phyloP scores from a whole-genome alignment of 1,139 yeast genomes.

The Candida labiduridarum region DNA sequence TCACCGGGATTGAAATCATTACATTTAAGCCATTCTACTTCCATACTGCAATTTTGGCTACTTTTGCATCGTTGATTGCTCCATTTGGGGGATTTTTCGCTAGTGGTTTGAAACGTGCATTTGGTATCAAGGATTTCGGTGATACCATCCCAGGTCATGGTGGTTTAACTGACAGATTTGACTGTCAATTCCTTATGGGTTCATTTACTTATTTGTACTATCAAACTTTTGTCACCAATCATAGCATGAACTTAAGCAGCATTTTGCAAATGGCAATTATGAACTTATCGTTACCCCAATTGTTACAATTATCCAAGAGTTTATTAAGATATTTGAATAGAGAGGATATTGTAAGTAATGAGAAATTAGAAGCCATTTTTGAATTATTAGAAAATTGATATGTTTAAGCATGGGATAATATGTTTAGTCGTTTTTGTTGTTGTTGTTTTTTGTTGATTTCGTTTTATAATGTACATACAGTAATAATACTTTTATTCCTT shows the following conservation, averaged over 20 bases:
- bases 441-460: background rate
- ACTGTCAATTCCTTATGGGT: slow-evolving; percentile 98
- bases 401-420: background rate
- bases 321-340: slow-evolving; percentile 65
- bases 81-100: slow-evolving; percentile 99
- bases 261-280: slow-evolving; percentile 75
- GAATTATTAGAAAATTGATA: slow-evolving; percentile 28
- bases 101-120: slow-evolving; percentile 95
- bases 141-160: slow-evolving; percentile 78
- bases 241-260: slow-evolving; percentile 70
- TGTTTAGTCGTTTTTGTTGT: background rate
- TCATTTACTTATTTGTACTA: slow-evolving; percentile 89
- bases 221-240: slow-evolving; percentile 84
- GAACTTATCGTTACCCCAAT: slow-evolving; percentile 68
- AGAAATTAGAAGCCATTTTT: slow-evolving; percentile 27
- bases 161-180: slow-evolving; percentile 96
- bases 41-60: slow-evolving; percentile 83
- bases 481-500: background rate
- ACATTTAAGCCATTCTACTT: slow-evolving; percentile 83
- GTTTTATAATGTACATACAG: slow-evolving; percentile 1
- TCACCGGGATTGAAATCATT: slow-evolving; percentile 40
- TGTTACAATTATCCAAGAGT: slow-evolving; percentile 61
- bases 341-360: slow-evolving; percentile 48
- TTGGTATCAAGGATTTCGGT: slow-evolving; percentile 63
- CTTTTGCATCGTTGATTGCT: slow-evolving; percentile 95